Evolutionary conservation across 352 stramenopile genomes (phyloP).

Genomic region (Phytophthora pinifolia): DNA sequence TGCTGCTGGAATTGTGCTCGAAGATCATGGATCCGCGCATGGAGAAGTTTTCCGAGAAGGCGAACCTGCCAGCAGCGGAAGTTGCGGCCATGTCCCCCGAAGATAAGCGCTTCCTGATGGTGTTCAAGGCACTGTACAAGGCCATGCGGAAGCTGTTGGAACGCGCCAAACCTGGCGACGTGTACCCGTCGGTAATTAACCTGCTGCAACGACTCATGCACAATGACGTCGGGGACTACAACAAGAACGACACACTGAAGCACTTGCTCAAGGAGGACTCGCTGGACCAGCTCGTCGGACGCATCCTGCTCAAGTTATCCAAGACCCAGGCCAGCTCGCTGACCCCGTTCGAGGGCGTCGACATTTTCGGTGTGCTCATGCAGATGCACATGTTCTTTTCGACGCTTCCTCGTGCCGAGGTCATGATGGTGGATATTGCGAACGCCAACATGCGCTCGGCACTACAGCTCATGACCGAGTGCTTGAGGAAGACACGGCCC

Average conservation of each 20-base stretch:
- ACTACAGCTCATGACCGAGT: slow-evolving; percentile 66
- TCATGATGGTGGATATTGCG: slow-evolving; percentile 72
- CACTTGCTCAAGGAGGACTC: slow-evolving; percentile 79
- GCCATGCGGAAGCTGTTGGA: slow-evolving; percentile 59
- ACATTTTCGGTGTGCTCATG: slow-evolving; percentile 84
- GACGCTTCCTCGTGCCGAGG: slow-evolving; percentile 58
- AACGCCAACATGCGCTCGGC: slow-evolving; percentile 77
- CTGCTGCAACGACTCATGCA: slow-evolving; percentile 77
- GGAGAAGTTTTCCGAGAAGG: slow-evolving; percentile 49
- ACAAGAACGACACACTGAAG: slow-evolving; percentile 62
- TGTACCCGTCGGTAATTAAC: slow-evolving; percentile 81
- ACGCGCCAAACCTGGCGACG: slow-evolving; percentile 57
- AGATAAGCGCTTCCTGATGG: slow-evolving; percentile 61
- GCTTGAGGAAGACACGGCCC: slow-evolving; percentile 50
- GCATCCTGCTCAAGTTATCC: slow-evolving; percentile 70
- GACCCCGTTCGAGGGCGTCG: slow-evolving; percentile 74
- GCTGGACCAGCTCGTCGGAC: slow-evolving; percentile 74
- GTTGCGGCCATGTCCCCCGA: slow-evolving; percentile 44
- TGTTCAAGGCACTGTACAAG: slow-evolving; percentile 75
- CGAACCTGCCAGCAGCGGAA: slow-evolving; percentile 40
- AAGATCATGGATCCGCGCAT: slow-evolving; percentile 78
- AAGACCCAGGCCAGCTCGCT: slow-evolving; percentile 52
- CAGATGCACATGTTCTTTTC: slow-evolving; percentile 88
- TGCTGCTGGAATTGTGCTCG: slow-evolving; percentile 72
- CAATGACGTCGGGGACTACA: slow-evolving; percentile 83